phyloP scores from a whole-genome alignment of 1,139 yeast genomes.

The Debaryomyces udenii region DNA sequence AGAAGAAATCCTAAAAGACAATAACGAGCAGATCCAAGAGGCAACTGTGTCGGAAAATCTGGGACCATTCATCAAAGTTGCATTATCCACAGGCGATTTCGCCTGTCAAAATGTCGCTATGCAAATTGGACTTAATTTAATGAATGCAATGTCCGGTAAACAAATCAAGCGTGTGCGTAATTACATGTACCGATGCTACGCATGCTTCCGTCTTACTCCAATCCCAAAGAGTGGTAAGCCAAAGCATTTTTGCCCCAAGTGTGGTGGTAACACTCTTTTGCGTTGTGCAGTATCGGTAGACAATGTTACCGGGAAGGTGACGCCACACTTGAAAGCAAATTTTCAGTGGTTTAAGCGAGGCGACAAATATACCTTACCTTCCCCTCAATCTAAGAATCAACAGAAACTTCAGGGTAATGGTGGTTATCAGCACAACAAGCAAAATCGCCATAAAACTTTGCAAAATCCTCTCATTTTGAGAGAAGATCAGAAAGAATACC shows the following conservation, averaged over 20 bases:
- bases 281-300: slow-evolving; percentile 91
- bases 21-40: slow-evolving; percentile 47
- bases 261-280: slow-evolving; percentile 90
- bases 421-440: slow-evolving; percentile 69
- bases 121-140: slow-evolving; percentile 84
- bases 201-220: slow-evolving; percentile 84
- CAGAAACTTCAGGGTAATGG: slow-evolving; percentile 67
- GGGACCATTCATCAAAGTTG: slow-evolving; percentile 57
- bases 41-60: slow-evolving; percentile 24
- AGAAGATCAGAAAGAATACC: slow-evolving; percentile 94
- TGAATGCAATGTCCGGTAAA: slow-evolving; percentile 83
- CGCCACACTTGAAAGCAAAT: slow-evolving; percentile 88
- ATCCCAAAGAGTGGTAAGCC: slow-evolving; percentile 75
- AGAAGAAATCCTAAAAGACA: slow-evolving; percentile 68
- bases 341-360: slow-evolving; percentile 96
- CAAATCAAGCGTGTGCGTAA: slow-evolving; percentile 84
- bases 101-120: slow-evolving; percentile 95
- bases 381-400: slow-evolving; percentile 70
- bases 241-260: slow-evolving; percentile 90
- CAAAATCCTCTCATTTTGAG: slow-evolving; percentile 65
- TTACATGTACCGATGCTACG: slow-evolving; percentile 96
- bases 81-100: slow-evolving; percentile 93
- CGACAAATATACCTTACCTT: slow-evolving; percentile 70
- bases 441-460: slow-evolving; percentile 56
- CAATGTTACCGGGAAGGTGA: slow-evolving; percentile 74